Evolutionary conservation across 148 eudicot genomes (phyloP), one percentile per base, ranked within the genome.

Genomic region (Arctostaphylos glauca): DNA sequence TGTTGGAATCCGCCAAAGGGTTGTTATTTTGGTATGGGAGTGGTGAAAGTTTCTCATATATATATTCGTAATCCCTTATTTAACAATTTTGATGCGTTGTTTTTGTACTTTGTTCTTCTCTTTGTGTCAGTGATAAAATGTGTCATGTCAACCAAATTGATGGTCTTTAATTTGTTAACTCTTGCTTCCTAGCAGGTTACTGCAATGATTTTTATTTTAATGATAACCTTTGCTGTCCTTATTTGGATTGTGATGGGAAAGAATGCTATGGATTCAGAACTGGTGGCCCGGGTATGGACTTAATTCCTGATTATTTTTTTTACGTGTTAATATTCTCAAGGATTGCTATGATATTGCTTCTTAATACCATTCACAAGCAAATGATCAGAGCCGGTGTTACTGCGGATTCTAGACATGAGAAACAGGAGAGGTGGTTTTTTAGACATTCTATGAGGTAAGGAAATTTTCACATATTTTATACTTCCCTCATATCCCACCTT

Each of bases 201-300:
- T 48, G 75, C 88, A 64, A 50, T 89, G 80, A 77, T 91, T 64
- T 91, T 93, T 83, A 85, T 90, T 82, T 66, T 89, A 53, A 96
- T 93, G 97, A 56, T 92, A 80, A 86, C 87, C 49, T 87, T 90
- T 59, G 90, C 98, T 49, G 88, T 90, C 74, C 89, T 96, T n/a
- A 93, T 94, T 78, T 93, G 99, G 99, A 88, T 94, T 83, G 99
- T 94, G 68, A 89, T 84, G 92, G 95, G 94, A 84, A 91, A 85
- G 81, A 92, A 89, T 89, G 94, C 90, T 56, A 91, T 96, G 81
- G 91, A 92, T 87, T 91, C 99, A 47, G 80, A 87, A 76, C 86
- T 89, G 46, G 92, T 94, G 89, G 92, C 93, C 78, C 92, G 92
- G 94, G 99, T 92, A 93, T 86, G 91, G 67, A 80, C 68, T 81